Evolutionary conservation across 805 yeast species (phyloP).

Genomic region (Candida pseudofarinosa): DNA sequence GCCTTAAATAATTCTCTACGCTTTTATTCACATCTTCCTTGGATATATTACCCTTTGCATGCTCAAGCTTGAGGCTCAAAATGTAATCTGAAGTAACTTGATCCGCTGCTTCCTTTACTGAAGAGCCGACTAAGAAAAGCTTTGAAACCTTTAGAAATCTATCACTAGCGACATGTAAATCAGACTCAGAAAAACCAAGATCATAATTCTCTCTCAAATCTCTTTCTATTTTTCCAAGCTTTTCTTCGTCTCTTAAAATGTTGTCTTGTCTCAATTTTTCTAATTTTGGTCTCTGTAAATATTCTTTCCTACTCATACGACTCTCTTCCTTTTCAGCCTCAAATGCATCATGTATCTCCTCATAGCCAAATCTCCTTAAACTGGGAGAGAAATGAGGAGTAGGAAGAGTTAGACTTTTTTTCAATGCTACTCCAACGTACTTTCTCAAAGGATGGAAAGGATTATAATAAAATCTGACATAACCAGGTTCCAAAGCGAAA

Average conservation of each 20-base stretch:
- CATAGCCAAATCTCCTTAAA: constrained; percentile 76
- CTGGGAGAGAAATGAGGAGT: constrained; percentile 90
- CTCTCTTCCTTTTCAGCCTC: constrained; percentile 57
- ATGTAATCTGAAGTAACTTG: constrained; percentile 52
- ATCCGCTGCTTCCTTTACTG: constrained; percentile 51
- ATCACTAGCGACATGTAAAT: constrained; percentile 23
- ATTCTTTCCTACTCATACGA: constrained; percentile 65
- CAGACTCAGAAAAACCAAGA: constrained; percentile 20
- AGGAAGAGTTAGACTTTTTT: constrained; percentile 63
- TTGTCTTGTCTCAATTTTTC: constrained; percentile 38
- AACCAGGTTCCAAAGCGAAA: constrained; percentile 89
- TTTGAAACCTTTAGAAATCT: constrained; percentile 52
- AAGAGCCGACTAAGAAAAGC: constrained; percentile 49
- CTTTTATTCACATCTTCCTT: constrained; percentile 18
- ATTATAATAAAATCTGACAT: constrained; percentile 83
- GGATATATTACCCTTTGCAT: constrained; percentile 34
- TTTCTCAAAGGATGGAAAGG: constrained; percentile 95
- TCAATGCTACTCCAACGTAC: constrained; percentile 83
- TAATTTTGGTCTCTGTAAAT: constrained; percentile 51
- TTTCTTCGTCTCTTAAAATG: constrained; percentile 31
- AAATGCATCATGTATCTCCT: constrained; percentile 44
- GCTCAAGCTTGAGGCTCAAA: constrained; percentile 40
- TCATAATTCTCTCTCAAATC: constrained; percentile 20
- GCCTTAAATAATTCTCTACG: constrained; percentile 26
- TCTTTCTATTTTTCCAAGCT: constrained; percentile 10